phyloP scores from a whole-genome alignment of 805 yeast species.

The Yarrowia divulgata region DNA sequence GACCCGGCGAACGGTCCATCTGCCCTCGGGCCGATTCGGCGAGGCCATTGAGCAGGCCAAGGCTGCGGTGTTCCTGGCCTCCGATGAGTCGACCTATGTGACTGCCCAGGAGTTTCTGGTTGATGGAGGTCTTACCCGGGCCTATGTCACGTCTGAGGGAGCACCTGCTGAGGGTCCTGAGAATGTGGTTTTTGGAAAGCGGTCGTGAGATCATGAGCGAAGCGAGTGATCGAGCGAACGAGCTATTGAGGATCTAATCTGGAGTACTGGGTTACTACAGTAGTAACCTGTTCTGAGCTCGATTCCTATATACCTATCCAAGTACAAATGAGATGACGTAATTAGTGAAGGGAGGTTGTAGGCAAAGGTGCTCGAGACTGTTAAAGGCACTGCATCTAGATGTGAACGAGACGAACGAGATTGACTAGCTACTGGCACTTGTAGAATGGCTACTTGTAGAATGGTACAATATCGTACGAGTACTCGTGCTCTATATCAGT shows the following conservation, averaged over 20 bases:
- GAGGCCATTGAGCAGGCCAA: constrained; percentile 71
- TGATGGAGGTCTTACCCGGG: constrained; percentile 58
- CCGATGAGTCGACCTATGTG: constrained; percentile 58
- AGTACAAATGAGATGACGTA: not conserved
- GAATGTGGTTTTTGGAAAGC: constrained; percentile 47
- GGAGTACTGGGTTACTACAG: too few species aligned
- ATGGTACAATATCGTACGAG: too few species aligned
- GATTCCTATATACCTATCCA: not conserved
- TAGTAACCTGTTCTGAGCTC: too few species aligned
- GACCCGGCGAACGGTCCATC: constrained; percentile 52
- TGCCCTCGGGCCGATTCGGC: constrained; percentile 67
- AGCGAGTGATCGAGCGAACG: not conserved
- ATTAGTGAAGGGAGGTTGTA: not conserved
- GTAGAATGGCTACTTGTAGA: too few species aligned
- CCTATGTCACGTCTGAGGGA: constrained; percentile 48
- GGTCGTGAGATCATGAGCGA: not conserved
- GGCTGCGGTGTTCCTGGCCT: constrained; percentile 64
- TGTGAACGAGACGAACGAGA: too few species aligned
- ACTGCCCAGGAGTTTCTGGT: constrained; percentile 69
- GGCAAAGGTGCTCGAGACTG: too few species aligned
- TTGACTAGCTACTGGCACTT: too few species aligned
- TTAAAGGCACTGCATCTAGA: too few species aligned
- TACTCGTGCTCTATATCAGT: too few species aligned
- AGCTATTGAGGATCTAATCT: too few species aligned
- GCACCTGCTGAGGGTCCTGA: constrained; percentile 46